Conservation (phyloP, 352 stramenopile species). For the Labyrinthula sp. region DNA sequence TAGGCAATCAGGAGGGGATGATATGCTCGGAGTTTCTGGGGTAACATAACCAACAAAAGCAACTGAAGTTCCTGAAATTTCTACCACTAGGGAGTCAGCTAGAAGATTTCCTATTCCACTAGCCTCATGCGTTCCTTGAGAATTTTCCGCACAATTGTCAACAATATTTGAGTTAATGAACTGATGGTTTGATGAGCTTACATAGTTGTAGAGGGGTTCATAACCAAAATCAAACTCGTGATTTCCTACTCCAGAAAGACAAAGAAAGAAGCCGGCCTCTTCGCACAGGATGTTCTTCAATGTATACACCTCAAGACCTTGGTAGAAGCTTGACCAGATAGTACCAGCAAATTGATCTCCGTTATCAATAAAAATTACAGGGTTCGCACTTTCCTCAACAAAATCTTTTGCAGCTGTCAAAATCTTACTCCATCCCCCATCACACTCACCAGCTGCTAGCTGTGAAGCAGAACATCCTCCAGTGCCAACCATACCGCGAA, state of each 20-base stretch:
- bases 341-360: constrained; percentile 24
- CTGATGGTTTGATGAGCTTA: background rate
- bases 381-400: background rate
- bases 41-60: constrained; percentile 19
- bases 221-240: constrained; percentile 28
- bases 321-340: constrained; percentile 18
- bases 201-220: constrained; percentile 7
- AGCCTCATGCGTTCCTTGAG: background rate
- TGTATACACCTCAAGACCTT: constrained; percentile 10
- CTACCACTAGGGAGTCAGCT: constrained; percentile 6
- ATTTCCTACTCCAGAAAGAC: constrained; percentile 12
- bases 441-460: too few species aligned
- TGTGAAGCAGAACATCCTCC: background rate
- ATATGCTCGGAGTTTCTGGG: constrained; percentile 14
- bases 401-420: constrained; percentile 19
- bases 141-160: constrained; percentile 7
- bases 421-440: constrained; percentile 18
- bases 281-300: constrained; percentile 24
- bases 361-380: constrained; percentile 15
- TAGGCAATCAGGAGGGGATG: constrained; percentile 4
- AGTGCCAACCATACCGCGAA: constrained; percentile 4
- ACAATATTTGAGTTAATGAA: constrained; percentile 12
- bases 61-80: constrained; percentile 1
- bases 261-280: constrained; percentile 12
- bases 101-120: background rate